Evolutionary conservation across 169 alveolate genomes (phyloP).

Genomic region (Cryptosporidium sp.): DNA sequence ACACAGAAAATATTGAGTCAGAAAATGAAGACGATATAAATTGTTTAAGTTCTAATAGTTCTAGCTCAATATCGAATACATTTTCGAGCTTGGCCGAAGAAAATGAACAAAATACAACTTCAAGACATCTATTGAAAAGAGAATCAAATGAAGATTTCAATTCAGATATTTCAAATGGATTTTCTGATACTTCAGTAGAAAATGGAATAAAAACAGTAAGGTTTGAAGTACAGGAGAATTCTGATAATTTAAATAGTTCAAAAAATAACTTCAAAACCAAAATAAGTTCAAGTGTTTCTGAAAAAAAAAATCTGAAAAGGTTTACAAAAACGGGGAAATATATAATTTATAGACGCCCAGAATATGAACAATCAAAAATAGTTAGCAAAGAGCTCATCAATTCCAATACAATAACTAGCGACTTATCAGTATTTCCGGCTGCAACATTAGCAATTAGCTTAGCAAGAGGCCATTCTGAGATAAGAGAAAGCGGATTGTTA

Average conservation of each 20-base stretch:
- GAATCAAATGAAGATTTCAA: slow-evolving; percentile 1
- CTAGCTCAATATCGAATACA: not conserved
- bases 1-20: not conserved
- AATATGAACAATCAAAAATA: slow-evolving; percentile 38
- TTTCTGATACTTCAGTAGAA: not conserved
- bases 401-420: not conserved
- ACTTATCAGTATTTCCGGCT: slow-evolving; percentile 37
- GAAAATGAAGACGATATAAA: not conserved
- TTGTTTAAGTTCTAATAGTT: not conserved
- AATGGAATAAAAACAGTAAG: slow-evolving; percentile 2
- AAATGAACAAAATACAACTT: not conserved
- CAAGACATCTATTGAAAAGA: not conserved
- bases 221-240: not conserved
- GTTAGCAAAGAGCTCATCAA: not conserved
- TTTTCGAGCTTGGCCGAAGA: slow-evolving; percentile 3
- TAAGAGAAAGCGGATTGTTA: slow-evolving; percentile 30
- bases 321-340: slow-evolving; percentile 69
- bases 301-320: slow-evolving; percentile 23
- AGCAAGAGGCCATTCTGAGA: slow-evolving; percentile 70
- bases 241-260: not conserved
- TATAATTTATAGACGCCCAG: slow-evolving; percentile 57
- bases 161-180: not conserved
- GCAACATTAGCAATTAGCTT: slow-evolving; percentile 68
- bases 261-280: not conserved
- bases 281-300: not conserved